These are phyloP conservation scores for Tolypocladium album DNA, from an alignment of 2,329 filamentous ascomycete species.

Conservation along the genomic window DNA sequence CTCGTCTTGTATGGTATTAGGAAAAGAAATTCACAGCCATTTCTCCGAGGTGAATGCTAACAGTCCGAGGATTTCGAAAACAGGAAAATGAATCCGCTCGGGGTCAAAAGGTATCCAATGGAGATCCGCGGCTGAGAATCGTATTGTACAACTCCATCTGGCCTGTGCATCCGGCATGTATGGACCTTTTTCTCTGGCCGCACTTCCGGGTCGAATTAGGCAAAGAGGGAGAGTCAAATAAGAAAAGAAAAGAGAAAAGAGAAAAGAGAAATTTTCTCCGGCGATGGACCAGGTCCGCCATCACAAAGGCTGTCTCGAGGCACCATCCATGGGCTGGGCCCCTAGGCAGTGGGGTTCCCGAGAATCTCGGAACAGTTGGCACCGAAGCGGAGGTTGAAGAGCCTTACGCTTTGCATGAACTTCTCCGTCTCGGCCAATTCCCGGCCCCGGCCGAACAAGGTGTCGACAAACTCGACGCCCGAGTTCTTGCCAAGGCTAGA, in stretches of 20 bases:
- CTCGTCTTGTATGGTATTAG: slow-evolving; percentile 5
- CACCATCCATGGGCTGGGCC: not conserved
- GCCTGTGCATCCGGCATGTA: slow-evolving; percentile 4
- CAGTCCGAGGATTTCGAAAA: not conserved
- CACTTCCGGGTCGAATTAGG: not conserved
- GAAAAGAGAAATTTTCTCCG: slow-evolving; percentile 3
- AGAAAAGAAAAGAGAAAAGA: slow-evolving; percentile 8
- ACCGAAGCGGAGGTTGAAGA: slow-evolving; percentile 91
- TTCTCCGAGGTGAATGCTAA: slow-evolving; percentile 1
- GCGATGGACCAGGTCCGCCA: not conserved
- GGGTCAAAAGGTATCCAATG: slow-evolving; percentile 5
- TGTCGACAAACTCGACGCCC: slow-evolving; percentile 90
- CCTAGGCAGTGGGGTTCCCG: slow-evolving; percentile 44
- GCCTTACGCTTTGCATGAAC: slow-evolving; percentile 77
- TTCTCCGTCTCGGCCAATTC: slow-evolving; percentile 85
- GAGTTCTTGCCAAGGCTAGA: slow-evolving; percentile 72
- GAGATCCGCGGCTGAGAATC: slow-evolving; percentile 1
- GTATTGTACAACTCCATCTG: slow-evolving; percentile 6
- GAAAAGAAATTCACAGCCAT: slow-evolving; percentile 2
- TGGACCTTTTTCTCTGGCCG: not conserved
- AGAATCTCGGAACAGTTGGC: slow-evolving; percentile 92
- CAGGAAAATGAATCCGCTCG: not conserved
- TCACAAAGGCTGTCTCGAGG: slow-evolving; percentile 5
- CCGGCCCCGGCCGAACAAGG: slow-evolving; percentile 84
- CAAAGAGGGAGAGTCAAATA: slow-evolving; percentile 4